Percentiles rank a stretch among this genome's conserved stretches.
Conservation (phyloP, 2,329 filamentous ascomycete genomes). For the Aspergillus jensenii region DNA sequence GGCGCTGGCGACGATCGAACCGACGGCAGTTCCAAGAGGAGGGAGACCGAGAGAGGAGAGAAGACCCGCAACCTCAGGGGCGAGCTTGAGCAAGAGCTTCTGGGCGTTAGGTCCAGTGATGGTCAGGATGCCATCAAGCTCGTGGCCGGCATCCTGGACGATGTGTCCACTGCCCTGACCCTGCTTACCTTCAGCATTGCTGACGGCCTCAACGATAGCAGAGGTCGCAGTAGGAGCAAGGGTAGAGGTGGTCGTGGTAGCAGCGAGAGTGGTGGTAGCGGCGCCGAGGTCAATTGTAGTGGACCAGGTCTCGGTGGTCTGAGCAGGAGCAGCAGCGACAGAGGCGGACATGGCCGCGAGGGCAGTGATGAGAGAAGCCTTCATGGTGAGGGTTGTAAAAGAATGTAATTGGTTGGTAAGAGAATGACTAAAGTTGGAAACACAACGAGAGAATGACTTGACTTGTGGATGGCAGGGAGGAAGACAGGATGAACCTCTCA, state of each 20-base stretch:
- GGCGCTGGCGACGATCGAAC: conserved; percentile 21
- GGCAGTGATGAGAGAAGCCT: conserved; percentile 24
- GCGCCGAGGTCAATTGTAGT: conserved; percentile 14
- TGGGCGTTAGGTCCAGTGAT: conserved; percentile 30
- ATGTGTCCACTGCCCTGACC: conserved; percentile 22
- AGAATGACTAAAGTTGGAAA: conserved; percentile 22
- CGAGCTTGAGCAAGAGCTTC: conserved; percentile 33
- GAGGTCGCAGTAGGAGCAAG: no score
- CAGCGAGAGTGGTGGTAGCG: conserved; percentile 1
- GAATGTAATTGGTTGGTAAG: conserved; percentile 13
- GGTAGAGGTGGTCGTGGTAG: conserved; percentile 3
- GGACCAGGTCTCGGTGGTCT: conserved; percentile 12
- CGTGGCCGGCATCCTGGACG: conserved; percentile 25
- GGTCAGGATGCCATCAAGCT: conserved; percentile 26
- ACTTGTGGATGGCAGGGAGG: conserved; percentile 11
- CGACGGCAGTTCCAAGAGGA: conserved; percentile 27
- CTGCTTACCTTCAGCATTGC: neutral
- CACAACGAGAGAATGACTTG: conserved; percentile 14
- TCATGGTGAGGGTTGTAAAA: conserved; percentile 22
- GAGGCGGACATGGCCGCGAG: conserved; percentile 25
- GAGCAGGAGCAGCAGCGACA: conserved; percentile 23
- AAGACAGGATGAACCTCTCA: neutral
- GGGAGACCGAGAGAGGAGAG: conserved; percentile 30
- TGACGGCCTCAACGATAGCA: neutral
- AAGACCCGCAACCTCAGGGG: conserved; percentile 23